A percentile compares a stretch with the other conserved stretches of the same genome.
phyloP scores from a whole-genome alignment of 176 grass and related monocot species.

The Aegilops speltoides region DNA sequence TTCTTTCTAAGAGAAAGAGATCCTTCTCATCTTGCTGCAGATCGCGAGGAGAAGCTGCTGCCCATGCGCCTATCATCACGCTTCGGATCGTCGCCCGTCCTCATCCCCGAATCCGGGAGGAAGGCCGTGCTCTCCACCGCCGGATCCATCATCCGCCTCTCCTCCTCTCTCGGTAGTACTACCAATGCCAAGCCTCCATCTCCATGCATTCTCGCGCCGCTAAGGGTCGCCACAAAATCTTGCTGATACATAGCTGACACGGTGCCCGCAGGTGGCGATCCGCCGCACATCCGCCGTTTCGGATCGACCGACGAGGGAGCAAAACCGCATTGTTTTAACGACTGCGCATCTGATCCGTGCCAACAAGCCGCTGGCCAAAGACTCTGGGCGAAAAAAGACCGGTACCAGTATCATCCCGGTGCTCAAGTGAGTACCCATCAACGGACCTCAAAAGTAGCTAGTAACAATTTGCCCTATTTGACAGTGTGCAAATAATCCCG shows the following conservation, averaged over 20 bases:
- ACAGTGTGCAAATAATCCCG: no score
- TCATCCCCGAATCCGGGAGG: not conserved
- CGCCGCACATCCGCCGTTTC: not conserved
- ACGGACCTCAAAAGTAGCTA: no score
- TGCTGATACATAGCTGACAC: no score
- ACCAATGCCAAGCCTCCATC: no score
- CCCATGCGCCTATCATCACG: not conserved
- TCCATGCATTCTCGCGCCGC: no score
- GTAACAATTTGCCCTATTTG: no score
- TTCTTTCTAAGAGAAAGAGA: no score
- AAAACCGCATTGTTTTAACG: not conserved
- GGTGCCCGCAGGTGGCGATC: not conserved
- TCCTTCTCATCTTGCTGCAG: not conserved
- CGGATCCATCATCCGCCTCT: not conserved
- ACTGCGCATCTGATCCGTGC: not conserved
- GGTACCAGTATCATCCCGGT: no score
- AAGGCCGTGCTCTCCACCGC: not conserved
- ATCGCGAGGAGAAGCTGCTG: not conserved
- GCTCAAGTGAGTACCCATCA: no score
- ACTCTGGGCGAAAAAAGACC: no score
- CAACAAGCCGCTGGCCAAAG: not conserved
- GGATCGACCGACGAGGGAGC: not conserved
- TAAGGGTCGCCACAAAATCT: no score
- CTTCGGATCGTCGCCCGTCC: not conserved
- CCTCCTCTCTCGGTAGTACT: not conserved